Evolutionary conservation across 106 monocot genomes (phyloP).

Genomic region (Agapanthus africanus): DNA sequence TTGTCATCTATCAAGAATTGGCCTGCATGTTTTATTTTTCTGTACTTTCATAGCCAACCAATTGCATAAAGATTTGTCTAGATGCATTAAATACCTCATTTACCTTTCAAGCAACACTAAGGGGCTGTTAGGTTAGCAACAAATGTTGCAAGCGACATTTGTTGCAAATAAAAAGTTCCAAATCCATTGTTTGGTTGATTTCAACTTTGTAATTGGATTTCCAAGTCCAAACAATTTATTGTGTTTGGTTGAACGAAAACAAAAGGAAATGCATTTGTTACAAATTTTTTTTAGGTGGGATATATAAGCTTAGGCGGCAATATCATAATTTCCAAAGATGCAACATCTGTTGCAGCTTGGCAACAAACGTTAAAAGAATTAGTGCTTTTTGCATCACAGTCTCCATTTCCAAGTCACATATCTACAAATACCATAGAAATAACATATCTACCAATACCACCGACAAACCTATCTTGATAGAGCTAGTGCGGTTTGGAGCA

Average conservation of each 20-base stretch:
- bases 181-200: too few species aligned
- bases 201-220: too few species aligned
- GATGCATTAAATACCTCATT: not conserved
- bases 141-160: too few species aligned
- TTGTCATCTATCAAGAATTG: not conserved
- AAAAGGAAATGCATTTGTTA: too few species aligned
- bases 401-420: too few species aligned
- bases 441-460: not conserved
- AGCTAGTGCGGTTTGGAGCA: conserved; percentile 18
- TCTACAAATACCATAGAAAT: not conserved
- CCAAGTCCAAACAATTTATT: too few species aligned
- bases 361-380: too few species aligned
- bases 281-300: not conserved
- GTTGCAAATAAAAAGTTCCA: too few species aligned
- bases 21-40: not conserved
- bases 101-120: not conserved
- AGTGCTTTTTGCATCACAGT: too few species aligned
- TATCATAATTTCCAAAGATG: not conserved
- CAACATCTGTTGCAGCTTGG: not conserved
- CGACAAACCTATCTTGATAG: conserved; percentile 52
- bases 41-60: not conserved
- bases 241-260: too few species aligned
- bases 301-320: not conserved
- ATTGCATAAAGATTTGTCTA: not conserved
- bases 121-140: too few species aligned